Conservation (phyloP, 768 basidiomycete species). For the Dentipellis fragilis region DNA sequence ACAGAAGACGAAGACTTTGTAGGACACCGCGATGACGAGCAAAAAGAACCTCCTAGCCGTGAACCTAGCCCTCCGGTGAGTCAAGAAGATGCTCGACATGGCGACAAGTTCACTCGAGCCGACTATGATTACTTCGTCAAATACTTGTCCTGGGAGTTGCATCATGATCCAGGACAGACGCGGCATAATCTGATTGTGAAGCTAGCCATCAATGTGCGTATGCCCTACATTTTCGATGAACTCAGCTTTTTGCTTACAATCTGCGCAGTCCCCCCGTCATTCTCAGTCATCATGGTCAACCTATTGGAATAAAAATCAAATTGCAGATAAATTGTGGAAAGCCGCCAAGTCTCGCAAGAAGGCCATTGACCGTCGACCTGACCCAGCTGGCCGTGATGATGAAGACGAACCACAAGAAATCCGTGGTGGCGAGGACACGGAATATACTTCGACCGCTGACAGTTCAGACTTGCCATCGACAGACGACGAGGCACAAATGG, state of each 20-base stretch:
- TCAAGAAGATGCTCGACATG: slow-evolving; percentile 31
- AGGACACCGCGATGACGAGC: slow-evolving; percentile 22
- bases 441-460: neutral
- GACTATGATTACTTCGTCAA: slow-evolving; percentile 60
- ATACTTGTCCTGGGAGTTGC: slow-evolving; percentile 53
- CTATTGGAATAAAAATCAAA: slow-evolving; percentile 6
- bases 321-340: slow-evolving; percentile 5
- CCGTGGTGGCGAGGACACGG: slow-evolving; percentile 22
- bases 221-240: neutral
- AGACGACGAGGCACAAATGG: neutral
- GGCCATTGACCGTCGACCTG: neutral
- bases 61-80: slow-evolving; percentile 58
- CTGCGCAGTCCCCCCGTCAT: slow-evolving; percentile 11
- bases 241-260: neutral
- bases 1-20: neutral
- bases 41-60: slow-evolving; percentile 56
- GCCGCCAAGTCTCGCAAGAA: neutral
- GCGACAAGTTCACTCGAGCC: slow-evolving; percentile 56
- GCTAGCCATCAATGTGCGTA: slow-evolving; percentile 45
- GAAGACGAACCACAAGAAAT: slow-evolving; percentile 15
- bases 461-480: neutral
- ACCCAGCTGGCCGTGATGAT: neutral
- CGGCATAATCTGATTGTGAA: slow-evolving; percentile 44
- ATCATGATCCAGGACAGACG: slow-evolving; percentile 40
- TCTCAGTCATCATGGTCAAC: slow-evolving; percentile 4